A percentile compares a stretch with the other conserved stretches of the same genome.
phyloP scores from a whole-genome alignment of 345 rosid species.

The Erodium maritimum region DNA sequence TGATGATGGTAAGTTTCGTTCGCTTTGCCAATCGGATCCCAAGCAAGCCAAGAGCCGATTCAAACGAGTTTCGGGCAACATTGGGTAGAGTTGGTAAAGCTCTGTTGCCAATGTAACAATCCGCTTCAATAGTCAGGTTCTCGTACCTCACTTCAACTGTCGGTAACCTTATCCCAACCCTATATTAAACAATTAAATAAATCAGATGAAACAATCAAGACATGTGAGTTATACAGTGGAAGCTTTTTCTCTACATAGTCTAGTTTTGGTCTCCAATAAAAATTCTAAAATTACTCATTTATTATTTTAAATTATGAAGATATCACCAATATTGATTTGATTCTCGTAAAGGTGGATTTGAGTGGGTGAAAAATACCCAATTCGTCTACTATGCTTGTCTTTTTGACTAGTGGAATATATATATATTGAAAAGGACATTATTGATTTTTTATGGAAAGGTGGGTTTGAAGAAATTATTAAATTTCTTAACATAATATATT shows the following conservation, averaged over 20 bases:
- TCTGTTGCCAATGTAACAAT: slow-evolving; percentile 62
- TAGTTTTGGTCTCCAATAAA: too few relatives aligned
- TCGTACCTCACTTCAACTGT: slow-evolving; percentile 72
- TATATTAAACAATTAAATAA: slow-evolving; percentile 13
- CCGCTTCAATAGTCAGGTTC: slow-evolving; percentile 50
- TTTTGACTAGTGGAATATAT: too few relatives aligned
- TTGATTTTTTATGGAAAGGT: too few relatives aligned
- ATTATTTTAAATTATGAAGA: background rate
- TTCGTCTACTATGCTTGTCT: too few relatives aligned
- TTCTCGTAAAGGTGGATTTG: too few relatives aligned
- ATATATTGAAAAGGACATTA: too few relatives aligned
- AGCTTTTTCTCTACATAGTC: too few relatives aligned
- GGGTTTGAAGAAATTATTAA: too few relatives aligned
- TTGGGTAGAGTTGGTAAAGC: slow-evolving; percentile 81
- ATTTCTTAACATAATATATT: too few relatives aligned
- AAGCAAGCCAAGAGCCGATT: slow-evolving; percentile 41
- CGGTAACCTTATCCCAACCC: slow-evolving; percentile 78
- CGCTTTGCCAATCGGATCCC: slow-evolving; percentile 54
- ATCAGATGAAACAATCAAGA: too few relatives aligned
- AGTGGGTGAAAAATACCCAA: too few relatives aligned
- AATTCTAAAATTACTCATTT: background rate
- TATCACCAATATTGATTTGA: background rate
- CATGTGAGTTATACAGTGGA: too few relatives aligned
- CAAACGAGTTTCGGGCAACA: slow-evolving; percentile 48
- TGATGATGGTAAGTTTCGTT: slow-evolving; percentile 66